phyloP scores from a whole-genome alignment of 78 protist genomes.

The Monosiga brevicollis region DNA sequence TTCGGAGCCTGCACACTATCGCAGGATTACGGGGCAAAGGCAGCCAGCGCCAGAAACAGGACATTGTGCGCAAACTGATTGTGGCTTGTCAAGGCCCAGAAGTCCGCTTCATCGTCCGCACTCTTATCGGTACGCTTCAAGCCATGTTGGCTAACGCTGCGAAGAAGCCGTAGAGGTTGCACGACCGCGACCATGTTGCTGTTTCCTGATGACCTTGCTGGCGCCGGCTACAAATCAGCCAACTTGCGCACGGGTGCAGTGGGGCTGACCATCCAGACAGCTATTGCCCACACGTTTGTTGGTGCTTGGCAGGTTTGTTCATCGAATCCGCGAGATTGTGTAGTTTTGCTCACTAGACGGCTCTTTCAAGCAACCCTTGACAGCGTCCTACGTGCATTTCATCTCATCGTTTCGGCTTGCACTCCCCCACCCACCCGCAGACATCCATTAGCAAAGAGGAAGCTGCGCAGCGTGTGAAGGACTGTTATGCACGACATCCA shows the following conservation, averaged over 20 bases:
- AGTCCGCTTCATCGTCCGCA: constrained; percentile 13
- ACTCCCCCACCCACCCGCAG: neutral
- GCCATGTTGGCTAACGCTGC: too few relatives aligned
- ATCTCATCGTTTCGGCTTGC: too few relatives aligned
- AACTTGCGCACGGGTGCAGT: neutral
- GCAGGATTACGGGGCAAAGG: constrained; percentile 13
- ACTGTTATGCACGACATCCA: neutral
- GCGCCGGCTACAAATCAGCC: neutral
- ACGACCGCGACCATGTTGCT: too few relatives aligned
- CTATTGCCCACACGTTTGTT: neutral
- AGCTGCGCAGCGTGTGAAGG: neutral
- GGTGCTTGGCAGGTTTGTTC: too few relatives aligned
- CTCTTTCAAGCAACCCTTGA: too few relatives aligned
- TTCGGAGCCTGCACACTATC: neutral
- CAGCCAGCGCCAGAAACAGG: neutral
- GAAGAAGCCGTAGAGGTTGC: too few relatives aligned
- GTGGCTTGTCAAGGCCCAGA: neutral
- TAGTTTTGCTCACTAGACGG: too few relatives aligned
- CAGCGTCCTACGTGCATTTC: too few relatives aligned
- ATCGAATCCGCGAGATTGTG: neutral
- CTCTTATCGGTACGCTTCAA: neutral
- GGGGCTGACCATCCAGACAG: neutral
- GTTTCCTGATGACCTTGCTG: neutral
- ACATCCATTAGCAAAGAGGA: neutral
- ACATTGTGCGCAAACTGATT: neutral